Base-by-base conservation (phyloP, 176 grass and related monocot genomes). In the Cocos nucifera region DNA sequence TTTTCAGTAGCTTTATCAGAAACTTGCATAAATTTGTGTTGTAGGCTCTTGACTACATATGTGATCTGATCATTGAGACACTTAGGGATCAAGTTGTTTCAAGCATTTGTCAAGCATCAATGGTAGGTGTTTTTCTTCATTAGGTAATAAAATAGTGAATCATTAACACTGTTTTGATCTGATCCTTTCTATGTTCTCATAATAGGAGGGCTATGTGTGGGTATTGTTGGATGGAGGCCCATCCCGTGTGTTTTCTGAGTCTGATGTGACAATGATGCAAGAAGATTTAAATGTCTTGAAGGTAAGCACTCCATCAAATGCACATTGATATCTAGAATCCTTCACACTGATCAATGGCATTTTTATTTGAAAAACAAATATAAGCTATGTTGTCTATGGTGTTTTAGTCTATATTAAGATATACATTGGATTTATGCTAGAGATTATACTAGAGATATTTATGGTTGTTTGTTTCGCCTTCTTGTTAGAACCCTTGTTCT, bases 211-310 rank as follows among this genome's bases (percentile, higher is more conserved):
- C 6, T 74, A 80, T 69, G 71, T 84, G 76, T 87, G 90, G 86
- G 79, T 95, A 61, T 58, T 90, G 51, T 80, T 95, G 64, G 80
- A 95, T 82, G 90, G 90, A 77, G 90, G 90, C 12, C 90, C 90
- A 79, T 83, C 74, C 23, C 86, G 86, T 51, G 74, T 75, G 44
- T 95, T 90, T 75, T 86, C 79, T 68, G 83, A 87, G 62, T 74
- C 64, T 73, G 86, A 95, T 67, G 83, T 84, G 58, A 60, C 65
- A 53, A 65, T 79, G 61, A 84, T 95, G 83, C 80, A 95, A 69
- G 71, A 84, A 75, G 90, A 95, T 76, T 70, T 90, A 48, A 63
- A 75, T 74, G 56, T 84, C 62, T 80, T 95, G 30, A 87, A 95
- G 86, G 90, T 95, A 75, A 77, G 63, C 35, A 14, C 2, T 44